A percentile compares a stretch with the other conserved stretches of the same genome.
Evolutionary conservation across 1,139 yeast species (phyloP).

Genomic region (Taphrina flavorubra): DNA sequence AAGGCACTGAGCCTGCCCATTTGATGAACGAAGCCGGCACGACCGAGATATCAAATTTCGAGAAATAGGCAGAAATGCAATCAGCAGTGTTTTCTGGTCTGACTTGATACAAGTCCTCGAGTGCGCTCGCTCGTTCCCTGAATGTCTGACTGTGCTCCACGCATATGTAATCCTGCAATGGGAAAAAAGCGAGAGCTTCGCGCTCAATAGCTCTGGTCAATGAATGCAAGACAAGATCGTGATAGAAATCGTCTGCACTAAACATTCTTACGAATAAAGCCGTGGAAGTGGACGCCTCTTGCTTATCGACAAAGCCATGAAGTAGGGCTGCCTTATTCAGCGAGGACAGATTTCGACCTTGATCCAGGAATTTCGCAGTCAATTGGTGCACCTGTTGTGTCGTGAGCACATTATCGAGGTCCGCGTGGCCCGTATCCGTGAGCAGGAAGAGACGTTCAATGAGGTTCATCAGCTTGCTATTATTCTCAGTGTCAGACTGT

Average conservation of each 20-base stretch:
- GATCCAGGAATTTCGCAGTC: background rate
- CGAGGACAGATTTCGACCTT: background rate
- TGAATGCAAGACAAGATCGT: background rate
- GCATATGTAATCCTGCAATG: constrained; percentile 4
- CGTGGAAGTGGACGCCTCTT: background rate
- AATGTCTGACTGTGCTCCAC: background rate
- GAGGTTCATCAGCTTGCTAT: background rate
- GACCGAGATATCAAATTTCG: background rate
- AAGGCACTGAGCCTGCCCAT: constrained; percentile 2
- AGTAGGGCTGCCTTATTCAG: background rate
- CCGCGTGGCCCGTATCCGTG: background rate
- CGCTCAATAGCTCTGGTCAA: background rate
- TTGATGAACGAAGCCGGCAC: background rate
- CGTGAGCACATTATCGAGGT: background rate
- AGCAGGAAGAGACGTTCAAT: constrained; percentile 5
- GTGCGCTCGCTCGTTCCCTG: background rate
- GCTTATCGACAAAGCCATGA: background rate
- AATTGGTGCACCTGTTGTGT: background rate
- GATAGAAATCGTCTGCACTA: background rate
- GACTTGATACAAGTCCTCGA: background rate
- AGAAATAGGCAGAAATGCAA: constrained; percentile 1
- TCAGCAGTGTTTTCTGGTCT: background rate
- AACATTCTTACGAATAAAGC: background rate
- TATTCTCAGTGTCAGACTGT: background rate
- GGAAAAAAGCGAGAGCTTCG: background rate